Conservation (phyloP, 2,329 filamentous ascomycete species). For the Fusarium coffeatum region DNA sequence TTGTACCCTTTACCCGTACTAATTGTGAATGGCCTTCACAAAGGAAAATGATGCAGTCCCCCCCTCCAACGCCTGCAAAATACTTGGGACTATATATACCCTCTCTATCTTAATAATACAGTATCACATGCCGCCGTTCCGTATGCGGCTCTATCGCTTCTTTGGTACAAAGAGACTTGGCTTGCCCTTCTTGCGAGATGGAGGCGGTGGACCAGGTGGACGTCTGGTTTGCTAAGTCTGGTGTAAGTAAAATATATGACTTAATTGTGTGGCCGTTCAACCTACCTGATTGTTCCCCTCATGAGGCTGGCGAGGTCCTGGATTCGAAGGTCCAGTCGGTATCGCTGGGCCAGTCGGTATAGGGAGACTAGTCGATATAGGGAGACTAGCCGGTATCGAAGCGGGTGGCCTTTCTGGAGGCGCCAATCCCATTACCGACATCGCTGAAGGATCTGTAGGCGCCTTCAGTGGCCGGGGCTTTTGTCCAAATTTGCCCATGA, state of each 20-base stretch:
- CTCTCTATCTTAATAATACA: constrained; percentile 26
- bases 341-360: constrained; percentile 28
- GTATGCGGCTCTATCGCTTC: constrained; percentile 45
- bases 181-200: constrained; percentile 55
- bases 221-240: constrained; percentile 29
- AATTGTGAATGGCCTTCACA: constrained; percentile 6
- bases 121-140: constrained; percentile 1
- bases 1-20: not conserved
- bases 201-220: constrained; percentile 39
- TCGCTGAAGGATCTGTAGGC: constrained; percentile 64
- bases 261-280: not conserved
- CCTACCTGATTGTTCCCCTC: constrained; percentile 41
- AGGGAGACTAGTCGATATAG: constrained; percentile 24
- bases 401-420: constrained; percentile 59
- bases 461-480: constrained; percentile 46
- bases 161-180: constrained; percentile 60
- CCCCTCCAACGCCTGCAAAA: constrained; percentile 41
- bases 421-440: constrained; percentile 62
- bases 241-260: constrained; percentile 27
- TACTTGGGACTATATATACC: constrained; percentile 19
- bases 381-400: constrained; percentile 28
- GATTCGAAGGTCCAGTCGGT: constrained; percentile 37
- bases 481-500: constrained; percentile 53
- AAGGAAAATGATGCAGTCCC: constrained; percentile 7
- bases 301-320: constrained; percentile 32